phyloP scores from a whole-genome alignment of 2,329 filamentous ascomycete species.

The Eutypa lata region DNA sequence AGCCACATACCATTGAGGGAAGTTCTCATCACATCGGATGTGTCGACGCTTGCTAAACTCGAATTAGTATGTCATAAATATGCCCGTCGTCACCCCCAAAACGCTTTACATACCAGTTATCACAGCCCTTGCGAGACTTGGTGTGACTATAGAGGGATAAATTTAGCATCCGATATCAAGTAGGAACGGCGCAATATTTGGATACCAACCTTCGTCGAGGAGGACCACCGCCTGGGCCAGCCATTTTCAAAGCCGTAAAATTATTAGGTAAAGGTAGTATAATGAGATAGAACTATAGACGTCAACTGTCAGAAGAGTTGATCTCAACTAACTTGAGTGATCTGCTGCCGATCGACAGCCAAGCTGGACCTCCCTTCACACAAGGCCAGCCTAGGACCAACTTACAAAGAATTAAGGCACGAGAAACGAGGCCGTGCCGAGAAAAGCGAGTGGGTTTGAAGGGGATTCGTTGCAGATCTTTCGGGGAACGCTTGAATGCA shows the following conservation, averaged over 20 bases:
- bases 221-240: slow-evolving; percentile 90
- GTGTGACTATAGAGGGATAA: slow-evolving; percentile 67
- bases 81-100: not conserved
- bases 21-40: slow-evolving; percentile 96
- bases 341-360: slow-evolving; percentile 1
- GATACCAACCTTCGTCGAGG: slow-evolving; percentile 63
- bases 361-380: slow-evolving; percentile 1
- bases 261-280: slow-evolving; percentile 18
- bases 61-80: slow-evolving; percentile 11
- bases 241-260: slow-evolving; percentile 59
- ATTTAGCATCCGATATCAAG: slow-evolving; percentile 18
- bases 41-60: slow-evolving; percentile 75
- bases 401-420: slow-evolving; percentile 18
- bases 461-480: slow-evolving; percentile 21
- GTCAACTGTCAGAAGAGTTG: slow-evolving; percentile 19
- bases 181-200: slow-evolving; percentile 4
- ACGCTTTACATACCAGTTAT: slow-evolving; percentile 64
- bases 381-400: not conserved
- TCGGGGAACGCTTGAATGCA: slow-evolving; percentile 14
- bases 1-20: slow-evolving; percentile 82
- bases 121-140: slow-evolving; percentile 97
- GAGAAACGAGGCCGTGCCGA: slow-evolving; percentile 19
- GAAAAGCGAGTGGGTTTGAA: slow-evolving; percentile 26
- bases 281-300: slow-evolving; percentile 34
- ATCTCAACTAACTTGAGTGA: slow-evolving; percentile 6